Conservation (phyloP, 2,329 filamentous ascomycete species). For the Colletotrichum sp. region DNA sequence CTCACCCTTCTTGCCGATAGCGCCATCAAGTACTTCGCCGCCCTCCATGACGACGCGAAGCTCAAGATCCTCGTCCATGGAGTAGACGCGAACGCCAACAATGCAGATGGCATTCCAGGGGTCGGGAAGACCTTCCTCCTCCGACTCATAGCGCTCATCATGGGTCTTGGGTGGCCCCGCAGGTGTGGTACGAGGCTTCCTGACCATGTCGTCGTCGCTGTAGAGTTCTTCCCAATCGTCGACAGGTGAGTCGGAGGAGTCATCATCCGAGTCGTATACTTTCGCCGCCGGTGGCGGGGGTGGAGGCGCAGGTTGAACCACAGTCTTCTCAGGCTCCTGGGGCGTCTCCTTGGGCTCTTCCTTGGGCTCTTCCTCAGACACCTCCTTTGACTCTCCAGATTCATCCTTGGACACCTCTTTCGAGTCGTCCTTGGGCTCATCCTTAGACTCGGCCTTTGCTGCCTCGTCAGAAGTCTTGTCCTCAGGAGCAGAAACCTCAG, state of each 20-base stretch:
- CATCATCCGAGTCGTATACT: constrained; percentile 47
- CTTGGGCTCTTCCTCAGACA: constrained; percentile 9
- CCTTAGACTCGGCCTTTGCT: neutral
- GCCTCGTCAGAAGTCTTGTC: neutral
- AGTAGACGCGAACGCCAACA: constrained; percentile 66
- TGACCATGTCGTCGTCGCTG: constrained; percentile 61
- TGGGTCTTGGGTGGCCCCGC: constrained; percentile 35
- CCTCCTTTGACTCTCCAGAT: neutral
- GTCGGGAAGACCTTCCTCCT: constrained; percentile 61
- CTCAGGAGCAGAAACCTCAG: neutral
- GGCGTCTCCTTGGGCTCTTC: constrained; percentile 10
- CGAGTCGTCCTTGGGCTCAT: neutral
- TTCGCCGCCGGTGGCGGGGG: neutral
- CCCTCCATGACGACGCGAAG: constrained; percentile 62
- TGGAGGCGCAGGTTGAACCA: constrained; percentile 14
- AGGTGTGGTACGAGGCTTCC: constrained; percentile 49
- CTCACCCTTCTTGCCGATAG: constrained; percentile 62
- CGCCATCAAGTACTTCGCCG: constrained; percentile 55
- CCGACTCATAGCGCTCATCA: constrained; percentile 50
- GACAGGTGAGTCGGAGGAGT: constrained; percentile 65
- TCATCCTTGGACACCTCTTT: neutral
- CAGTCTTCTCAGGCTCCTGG: constrained; percentile 10
- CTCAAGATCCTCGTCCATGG: constrained; percentile 59
- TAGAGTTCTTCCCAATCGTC: constrained; percentile 65
- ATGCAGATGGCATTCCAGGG: constrained; percentile 69